These are phyloP conservation scores for Lyophyllum decastes DNA, from an alignment of 768 basidiomycete genomes.

Conservation along the genomic window DNA sequence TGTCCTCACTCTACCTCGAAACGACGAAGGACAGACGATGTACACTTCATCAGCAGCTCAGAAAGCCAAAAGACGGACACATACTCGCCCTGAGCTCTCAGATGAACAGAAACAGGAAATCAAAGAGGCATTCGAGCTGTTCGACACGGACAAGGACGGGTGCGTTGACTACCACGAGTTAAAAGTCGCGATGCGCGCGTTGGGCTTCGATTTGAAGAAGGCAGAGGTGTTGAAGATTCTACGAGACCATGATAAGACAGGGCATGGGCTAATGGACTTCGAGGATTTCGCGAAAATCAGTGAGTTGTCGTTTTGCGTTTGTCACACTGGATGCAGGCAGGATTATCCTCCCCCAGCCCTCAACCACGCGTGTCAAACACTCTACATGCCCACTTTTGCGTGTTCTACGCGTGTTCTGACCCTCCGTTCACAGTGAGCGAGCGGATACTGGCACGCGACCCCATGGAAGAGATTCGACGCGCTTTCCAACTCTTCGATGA, in stretches of 20 bases:
- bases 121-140: slow-evolving; percentile 98
- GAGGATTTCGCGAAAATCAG: slow-evolving; percentile 95
- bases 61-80: slow-evolving; percentile 71
- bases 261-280: slow-evolving; percentile 84
- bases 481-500: slow-evolving; percentile 98
- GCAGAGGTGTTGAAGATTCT: slow-evolving; percentile 95
- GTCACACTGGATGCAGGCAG: neutral
- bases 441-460: slow-evolving; percentile 90
- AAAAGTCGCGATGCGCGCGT: slow-evolving; percentile 97
- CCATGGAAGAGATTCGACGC: slow-evolving; percentile 92
- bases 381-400: neutral
- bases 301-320: slow-evolving; percentile 38
- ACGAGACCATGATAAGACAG: slow-evolving; percentile 86
- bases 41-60: slow-evolving; percentile 72
- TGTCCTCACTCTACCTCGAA: slow-evolving; percentile 3
- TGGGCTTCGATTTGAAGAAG: slow-evolving; percentile 98
- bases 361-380: neutral
- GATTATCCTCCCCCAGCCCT: neutral
- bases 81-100: slow-evolving; percentile 78
- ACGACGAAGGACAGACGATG: slow-evolving; percentile 33
- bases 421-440: slow-evolving; percentile 74
- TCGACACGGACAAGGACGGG: slow-evolving; percentile 98
- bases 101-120: slow-evolving; percentile 96
- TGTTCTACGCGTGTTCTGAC: slow-evolving; percentile 17
- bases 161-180: slow-evolving; percentile 97